These are phyloP conservation scores for Calonectria pseudoreteaudii DNA, from an alignment of 2,329 filamentous ascomycete species.

Conservation along the genomic window DNA sequence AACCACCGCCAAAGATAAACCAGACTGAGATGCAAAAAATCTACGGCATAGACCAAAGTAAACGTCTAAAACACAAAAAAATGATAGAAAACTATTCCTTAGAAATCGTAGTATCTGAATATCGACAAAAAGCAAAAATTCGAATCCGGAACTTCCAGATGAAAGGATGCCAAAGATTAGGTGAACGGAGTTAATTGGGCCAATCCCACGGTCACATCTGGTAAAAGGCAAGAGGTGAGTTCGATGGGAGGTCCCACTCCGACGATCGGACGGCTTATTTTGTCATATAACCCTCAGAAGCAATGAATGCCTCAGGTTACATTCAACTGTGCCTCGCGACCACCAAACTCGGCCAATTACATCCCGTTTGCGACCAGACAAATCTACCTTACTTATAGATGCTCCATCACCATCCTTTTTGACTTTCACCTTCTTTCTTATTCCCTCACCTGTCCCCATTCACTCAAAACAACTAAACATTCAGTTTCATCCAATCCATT, in stretches of 20 bases:
- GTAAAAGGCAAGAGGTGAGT: conserved; percentile 85
- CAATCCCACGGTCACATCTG: conserved; percentile 78
- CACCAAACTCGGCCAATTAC: neutral
- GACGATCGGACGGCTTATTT: conserved; percentile 35
- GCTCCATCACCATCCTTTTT: conserved; percentile 2
- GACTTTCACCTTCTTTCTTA: conserved; percentile 2
- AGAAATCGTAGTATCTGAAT: neutral
- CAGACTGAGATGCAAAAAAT: neutral
- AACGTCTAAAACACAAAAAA: conserved; percentile 7
- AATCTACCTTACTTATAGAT: conserved; percentile 6
- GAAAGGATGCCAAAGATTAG: conserved; percentile 63
- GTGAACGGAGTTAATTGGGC: conserved; percentile 64
- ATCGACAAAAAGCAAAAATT: conserved; percentile 49
- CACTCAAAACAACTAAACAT: neutral
- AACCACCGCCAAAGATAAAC: neutral
- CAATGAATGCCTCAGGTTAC: fast-evolving
- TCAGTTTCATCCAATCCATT: neutral
- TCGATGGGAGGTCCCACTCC: conserved; percentile 79
- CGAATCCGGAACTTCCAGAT: conserved; percentile 55
- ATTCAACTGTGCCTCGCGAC: conserved; percentile 10
- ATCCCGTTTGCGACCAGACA: neutral
- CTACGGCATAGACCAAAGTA: neutral
- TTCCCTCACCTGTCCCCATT: neutral
- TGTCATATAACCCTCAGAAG: conserved; percentile 31
- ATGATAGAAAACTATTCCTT: neutral